Evolutionary conservation across 1,139 yeast genomes (phyloP).

Genomic region (Yamadazyma oceani): DNA sequence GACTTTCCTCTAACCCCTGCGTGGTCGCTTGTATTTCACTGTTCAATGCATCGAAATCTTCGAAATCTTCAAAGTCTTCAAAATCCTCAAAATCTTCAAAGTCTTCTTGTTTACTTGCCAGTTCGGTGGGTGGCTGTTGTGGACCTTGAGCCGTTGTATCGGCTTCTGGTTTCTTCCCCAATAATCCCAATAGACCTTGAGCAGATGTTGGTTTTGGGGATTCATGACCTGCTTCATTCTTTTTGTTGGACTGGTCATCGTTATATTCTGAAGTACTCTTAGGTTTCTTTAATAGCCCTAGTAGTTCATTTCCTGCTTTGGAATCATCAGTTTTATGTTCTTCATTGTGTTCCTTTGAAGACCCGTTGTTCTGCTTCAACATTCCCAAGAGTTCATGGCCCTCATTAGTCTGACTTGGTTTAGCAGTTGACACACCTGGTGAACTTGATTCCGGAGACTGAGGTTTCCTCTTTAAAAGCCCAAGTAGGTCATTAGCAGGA

Average conservation of each 20-base stretch:
- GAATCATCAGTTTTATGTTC: not conserved
- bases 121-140: not conserved
- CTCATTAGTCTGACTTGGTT: slow-evolving; percentile 8
- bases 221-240: no score
- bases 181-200: slow-evolving; percentile 6
- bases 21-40: slow-evolving; percentile 18
- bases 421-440: slow-evolving; percentile 1
- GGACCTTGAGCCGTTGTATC: slow-evolving; percentile 3
- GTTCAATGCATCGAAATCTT: slow-evolving; percentile 29
- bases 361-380: slow-evolving; percentile 15
- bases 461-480: slow-evolving; percentile 12
- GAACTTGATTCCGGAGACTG: slow-evolving; percentile 2
- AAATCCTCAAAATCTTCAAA: slow-evolving; percentile 11
- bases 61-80: slow-evolving; percentile 35
- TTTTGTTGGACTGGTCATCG: no score
- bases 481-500: slow-evolving; percentile 17
- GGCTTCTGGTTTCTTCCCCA: slow-evolving; percentile 4
- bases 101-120: no score
- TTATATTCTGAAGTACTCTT: not conserved
- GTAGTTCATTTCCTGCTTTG: slow-evolving; percentile 18
- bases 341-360: no score
- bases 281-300: slow-evolving; percentile 23
- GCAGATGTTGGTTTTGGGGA: slow-evolving; percentile 2
- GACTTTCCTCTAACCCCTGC: slow-evolving; percentile 8
- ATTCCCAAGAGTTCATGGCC: slow-evolving; percentile 20